Evolutionary conservation across 108 stramenopile genomes (phyloP), one percentile per base, ranked within the genome.

Genomic region (Fistulifera pelliculosa): DNA sequence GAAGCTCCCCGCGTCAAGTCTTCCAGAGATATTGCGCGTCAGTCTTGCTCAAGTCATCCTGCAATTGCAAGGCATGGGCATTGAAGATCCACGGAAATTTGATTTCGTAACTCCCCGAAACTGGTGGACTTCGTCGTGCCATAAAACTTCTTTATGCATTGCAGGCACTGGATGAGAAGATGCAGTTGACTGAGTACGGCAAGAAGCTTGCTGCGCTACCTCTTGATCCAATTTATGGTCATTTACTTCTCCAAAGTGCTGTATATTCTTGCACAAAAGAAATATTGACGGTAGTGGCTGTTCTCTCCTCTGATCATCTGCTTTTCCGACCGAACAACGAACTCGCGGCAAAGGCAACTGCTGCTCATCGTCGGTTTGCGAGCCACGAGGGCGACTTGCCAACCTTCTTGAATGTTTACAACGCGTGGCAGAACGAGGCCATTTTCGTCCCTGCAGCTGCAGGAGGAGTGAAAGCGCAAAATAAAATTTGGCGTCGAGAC

Each of bases 321-420:
- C 93, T 97, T 54, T 95, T 83, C 64, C 88, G 94, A 19, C 98
- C 96, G 48, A 80, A 88, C 66, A 19, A 62, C 61, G 81, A 77
- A 47, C 65, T 92, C 45, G 61, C 66, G 39, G 61, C 61, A 38
- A 80, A 76, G 59, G 81, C 86, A 50, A 88, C 85, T 50, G 75
- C 85, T 40, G 65, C 76, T 0, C 90, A 87, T 62, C 67, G 70
- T 23, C 71, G 86, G 41, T 92, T 92, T 65, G 62, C 74, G 2
- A 77, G 76, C 64, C 60, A 79, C 50, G 98, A 99, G 66, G 96
- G 98, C 19, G 98, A 99, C 55, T 74, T 96, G 26, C 85, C 96
- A 6, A 97, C 95, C 15, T 58, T 95, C 5, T 73, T 95, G 12
- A 79, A 76, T 52, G 93, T 98, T 42, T 98, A 96, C 69, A 71